Conservation (phyloP, 208 protist species). For the Acanthamoeba triangularis region DNA sequence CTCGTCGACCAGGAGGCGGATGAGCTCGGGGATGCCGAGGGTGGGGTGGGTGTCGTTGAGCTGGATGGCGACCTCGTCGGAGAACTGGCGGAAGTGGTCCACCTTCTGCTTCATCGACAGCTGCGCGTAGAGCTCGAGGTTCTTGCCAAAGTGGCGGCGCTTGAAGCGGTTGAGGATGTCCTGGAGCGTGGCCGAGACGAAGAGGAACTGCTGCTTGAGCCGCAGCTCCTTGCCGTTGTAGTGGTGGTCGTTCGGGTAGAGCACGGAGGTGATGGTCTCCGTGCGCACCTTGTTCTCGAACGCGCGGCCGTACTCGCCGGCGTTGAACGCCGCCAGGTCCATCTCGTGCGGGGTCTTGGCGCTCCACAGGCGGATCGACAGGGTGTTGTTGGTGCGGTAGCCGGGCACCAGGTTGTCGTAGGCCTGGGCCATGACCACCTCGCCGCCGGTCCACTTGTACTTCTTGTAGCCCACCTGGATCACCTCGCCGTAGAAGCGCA, state of each 20-base stretch:
- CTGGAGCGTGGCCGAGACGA: conserved; percentile 92
- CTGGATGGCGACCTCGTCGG: conserved; percentile 91
- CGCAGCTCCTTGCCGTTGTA: conserved; percentile 90
- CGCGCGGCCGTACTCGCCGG: conserved; percentile 90
- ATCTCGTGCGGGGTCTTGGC: conserved; percentile 86
- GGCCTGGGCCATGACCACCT: conserved; percentile 89
- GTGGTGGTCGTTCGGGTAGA: conserved; percentile 95
- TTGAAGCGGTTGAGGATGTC: conserved; percentile 92
- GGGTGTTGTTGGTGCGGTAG: conserved; percentile 87
- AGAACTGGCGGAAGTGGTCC: conserved; percentile 77
- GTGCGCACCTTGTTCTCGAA: conserved; percentile 86
- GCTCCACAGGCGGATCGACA: conserved; percentile 89
- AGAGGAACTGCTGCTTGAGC: conserved; percentile 95
- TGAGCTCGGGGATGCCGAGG: conserved; percentile 92
- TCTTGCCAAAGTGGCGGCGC: conserved; percentile 9
- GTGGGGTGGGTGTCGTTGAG: conserved; percentile 96
- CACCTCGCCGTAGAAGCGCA: conserved; percentile 85
- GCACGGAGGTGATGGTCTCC: conserved; percentile 93
- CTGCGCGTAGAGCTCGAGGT: conserved; percentile 5
- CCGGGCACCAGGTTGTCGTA: conserved; percentile 93
- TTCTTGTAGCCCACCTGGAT: conserved; percentile 75
- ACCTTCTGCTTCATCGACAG: conserved; percentile 23
- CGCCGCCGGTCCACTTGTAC: conserved; percentile 85
- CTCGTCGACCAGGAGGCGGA: conserved; percentile 90
- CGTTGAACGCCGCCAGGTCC: conserved; percentile 91